phyloP scores from a whole-genome alignment of 345 rosid species.

The Draba incana region DNA sequence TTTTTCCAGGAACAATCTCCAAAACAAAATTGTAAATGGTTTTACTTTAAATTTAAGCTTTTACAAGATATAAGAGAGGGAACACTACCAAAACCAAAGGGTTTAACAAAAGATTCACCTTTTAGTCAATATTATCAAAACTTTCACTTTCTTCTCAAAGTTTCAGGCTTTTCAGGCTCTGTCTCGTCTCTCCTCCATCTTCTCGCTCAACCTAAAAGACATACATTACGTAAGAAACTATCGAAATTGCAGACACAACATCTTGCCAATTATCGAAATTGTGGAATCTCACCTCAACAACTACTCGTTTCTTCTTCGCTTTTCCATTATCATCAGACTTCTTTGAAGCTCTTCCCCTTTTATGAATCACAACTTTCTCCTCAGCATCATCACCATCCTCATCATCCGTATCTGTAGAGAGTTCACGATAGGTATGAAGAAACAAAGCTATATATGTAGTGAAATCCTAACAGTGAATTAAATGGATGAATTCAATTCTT shows the following conservation, averaged over 20 bases:
- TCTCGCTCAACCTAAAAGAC: conserved; percentile 66
- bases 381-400: conserved; percentile 47
- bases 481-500: conserved; percentile 2
- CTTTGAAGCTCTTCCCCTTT: conserved; percentile 44
- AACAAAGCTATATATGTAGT: not conserved
- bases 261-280: not conserved
- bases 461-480: not conserved
- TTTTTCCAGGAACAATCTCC: not conserved
- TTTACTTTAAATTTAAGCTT: conserved; percentile 17
- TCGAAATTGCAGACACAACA: conserved; percentile 5
- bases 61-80: conserved; percentile 1
- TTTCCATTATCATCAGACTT: conserved; percentile 55
- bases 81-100: conserved; percentile 9
- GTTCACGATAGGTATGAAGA: not conserved
- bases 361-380: conserved; percentile 48
- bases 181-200: conserved; percentile 49
- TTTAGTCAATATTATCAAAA: conserved; percentile 2
- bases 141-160: conserved; percentile 9
- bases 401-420: conserved; percentile 37
- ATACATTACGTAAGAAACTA: not conserved
- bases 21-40: conserved; percentile 3
- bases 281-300: conserved; percentile 68
- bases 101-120: not conserved
- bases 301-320: conserved; percentile 69
- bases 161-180: conserved; percentile 30